Evolutionary conservation across 2,329 filamentous ascomycete species (phyloP).

Genomic region (Paecilomyces fulvus): DNA sequence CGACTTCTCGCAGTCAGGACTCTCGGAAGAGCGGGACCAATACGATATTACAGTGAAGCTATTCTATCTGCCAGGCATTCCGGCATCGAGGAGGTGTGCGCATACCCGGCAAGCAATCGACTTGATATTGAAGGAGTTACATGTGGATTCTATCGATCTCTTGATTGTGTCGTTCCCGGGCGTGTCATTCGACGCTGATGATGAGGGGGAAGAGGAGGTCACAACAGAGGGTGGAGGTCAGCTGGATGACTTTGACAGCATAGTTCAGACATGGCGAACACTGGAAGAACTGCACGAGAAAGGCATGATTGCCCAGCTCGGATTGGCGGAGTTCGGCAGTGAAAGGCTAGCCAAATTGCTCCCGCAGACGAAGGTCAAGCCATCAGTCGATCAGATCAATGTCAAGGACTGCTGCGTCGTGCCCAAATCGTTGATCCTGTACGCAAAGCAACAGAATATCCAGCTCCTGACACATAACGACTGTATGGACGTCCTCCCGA

Average conservation of each 20-base stretch:
- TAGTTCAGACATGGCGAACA: conserved; percentile 59
- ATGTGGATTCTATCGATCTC: conserved; percentile 68
- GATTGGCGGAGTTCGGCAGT: conserved; percentile 84
- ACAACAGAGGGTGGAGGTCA: conserved; percentile 19
- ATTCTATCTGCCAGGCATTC: conserved; percentile 74
- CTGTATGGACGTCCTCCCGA: conserved; percentile 81
- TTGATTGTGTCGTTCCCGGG: conserved; percentile 90
- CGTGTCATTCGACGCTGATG: conserved; percentile 86
- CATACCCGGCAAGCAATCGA: conserved; percentile 72
- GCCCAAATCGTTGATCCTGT: conserved; percentile 72
- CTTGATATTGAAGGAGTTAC: conserved; percentile 71
- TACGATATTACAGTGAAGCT: conserved; percentile 96
- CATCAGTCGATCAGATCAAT: conserved; percentile 91
- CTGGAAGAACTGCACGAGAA: conserved; percentile 65
- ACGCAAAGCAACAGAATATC: conserved; percentile 75
- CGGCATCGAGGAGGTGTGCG: conserved; percentile 53
- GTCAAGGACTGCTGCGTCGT: conserved; percentile 93
- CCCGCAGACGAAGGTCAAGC: conserved; percentile 59
- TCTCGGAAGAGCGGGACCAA: conserved; percentile 70
- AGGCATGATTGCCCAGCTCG: conserved; percentile 66
- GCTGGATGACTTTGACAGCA: conserved; percentile 49
- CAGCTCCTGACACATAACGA: conserved; percentile 91
- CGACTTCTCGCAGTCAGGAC: conserved; percentile 59
- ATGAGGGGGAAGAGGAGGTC: conserved; percentile 59
- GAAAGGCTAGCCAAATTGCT: conserved; percentile 74